Percentiles rank a stretch among this genome's conserved stretches.
Conservation (phyloP, 345 rosid genomes). For the Lepidium didymum region DNA sequence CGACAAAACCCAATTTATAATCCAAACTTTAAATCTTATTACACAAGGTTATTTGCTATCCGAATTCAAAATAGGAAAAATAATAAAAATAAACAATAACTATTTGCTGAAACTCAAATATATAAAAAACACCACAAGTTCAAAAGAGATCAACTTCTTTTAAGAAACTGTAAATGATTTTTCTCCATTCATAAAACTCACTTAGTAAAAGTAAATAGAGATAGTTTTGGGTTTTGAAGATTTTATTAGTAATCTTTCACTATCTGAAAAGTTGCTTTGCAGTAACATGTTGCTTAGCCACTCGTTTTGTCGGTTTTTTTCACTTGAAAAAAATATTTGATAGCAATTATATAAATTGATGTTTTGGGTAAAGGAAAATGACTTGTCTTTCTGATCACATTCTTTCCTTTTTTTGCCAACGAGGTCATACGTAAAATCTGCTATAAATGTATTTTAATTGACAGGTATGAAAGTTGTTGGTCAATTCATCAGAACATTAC, state of each 20-base stretch:
- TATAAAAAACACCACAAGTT: no score
- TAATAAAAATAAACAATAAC: no score
- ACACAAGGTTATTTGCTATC: no score
- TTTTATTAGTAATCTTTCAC: not conserved
- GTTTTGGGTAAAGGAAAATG: constrained; percentile 20
- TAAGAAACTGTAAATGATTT: no score
- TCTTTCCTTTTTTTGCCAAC: not conserved
- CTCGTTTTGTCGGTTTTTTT: not conserved
- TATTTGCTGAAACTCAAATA: no score
- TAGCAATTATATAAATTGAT: not conserved
- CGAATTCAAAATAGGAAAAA: no score
- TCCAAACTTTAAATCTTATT: no score
- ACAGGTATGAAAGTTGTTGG: not conserved
- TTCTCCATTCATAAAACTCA: no score
- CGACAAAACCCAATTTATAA: no score
- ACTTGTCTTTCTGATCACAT: not conserved
- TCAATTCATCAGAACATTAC: constrained; percentile 1
- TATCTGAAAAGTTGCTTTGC: constrained; percentile 9
- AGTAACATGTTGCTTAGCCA: constrained; percentile 25
- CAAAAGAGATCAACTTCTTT: no score
- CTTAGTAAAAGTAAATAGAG: not conserved
- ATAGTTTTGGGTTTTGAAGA: not conserved
- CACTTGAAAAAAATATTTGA: not conserved
- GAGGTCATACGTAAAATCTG: not conserved
- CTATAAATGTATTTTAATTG: not conserved